Conservation (phyloP, 768 basidiomycete genomes). For the Kwoniella shandongensis region DNA sequence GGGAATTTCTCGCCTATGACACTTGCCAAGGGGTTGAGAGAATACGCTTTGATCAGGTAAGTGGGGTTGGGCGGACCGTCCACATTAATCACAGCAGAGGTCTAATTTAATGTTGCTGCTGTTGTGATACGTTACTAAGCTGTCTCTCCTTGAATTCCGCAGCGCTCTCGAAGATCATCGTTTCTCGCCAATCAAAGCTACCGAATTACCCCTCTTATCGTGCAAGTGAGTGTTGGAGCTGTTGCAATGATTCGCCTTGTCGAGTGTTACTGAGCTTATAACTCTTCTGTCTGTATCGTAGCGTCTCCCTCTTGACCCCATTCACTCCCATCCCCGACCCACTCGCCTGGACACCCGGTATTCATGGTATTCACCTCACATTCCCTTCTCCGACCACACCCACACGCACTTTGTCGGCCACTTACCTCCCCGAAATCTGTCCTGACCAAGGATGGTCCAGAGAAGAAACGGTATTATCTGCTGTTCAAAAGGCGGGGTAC, state of each 20-base stretch:
- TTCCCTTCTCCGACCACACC: constrained; percentile 59
- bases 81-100: no score
- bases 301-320: constrained; percentile 88
- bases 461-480: constrained; percentile 83
- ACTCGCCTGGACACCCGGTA: constrained; percentile 88
- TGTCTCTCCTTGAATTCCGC: background rate
- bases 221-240: constrained; percentile 68
- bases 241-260: background rate
- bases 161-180: constrained; percentile 83
- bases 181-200: constrained; percentile 72
- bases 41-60: constrained; percentile 80
- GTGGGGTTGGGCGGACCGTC: background rate
- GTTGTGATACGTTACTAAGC: no score
- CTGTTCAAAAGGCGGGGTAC: constrained; percentile 88
- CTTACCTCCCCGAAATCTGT: constrained; percentile 90
- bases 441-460: constrained; percentile 92
- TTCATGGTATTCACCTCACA: constrained; percentile 85
- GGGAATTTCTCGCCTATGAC: constrained; percentile 81
- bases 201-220: constrained; percentile 75
- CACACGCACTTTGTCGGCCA: constrained; percentile 67
- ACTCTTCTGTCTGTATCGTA: constrained; percentile 47
- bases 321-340: constrained; percentile 82
- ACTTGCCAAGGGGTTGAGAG: constrained; percentile 72
- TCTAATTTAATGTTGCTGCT: no score
- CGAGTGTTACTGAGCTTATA: no score